These are phyloP conservation scores for Pseudogymnoascus sp. DNA, from an alignment of 2,329 filamentous ascomycete species.

Conservation along the genomic window DNA sequence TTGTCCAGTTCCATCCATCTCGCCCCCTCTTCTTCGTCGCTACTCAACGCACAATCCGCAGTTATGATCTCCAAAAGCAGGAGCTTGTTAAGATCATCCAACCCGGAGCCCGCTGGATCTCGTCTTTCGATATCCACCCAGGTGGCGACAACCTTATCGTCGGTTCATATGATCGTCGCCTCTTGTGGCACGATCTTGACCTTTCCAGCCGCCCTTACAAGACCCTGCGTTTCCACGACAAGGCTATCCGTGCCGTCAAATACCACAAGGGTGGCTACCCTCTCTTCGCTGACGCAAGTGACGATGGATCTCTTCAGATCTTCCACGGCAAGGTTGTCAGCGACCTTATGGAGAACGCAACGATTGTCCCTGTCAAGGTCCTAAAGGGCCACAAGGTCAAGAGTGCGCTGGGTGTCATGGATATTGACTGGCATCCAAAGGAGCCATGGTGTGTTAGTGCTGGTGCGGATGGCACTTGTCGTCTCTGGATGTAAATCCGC, in stretches of 20 bases:
- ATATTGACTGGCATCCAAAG: constrained; percentile 90
- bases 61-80: constrained; percentile 87
- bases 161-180: constrained; percentile 84
- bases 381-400: constrained; percentile 83
- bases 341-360: constrained; percentile 92
- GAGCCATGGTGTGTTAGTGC: constrained; percentile 94
- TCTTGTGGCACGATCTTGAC: constrained; percentile 96
- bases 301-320: constrained; percentile 89
- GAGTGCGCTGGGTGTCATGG: constrained; percentile 80
- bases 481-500: constrained; percentile 65
- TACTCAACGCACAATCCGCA: constrained; percentile 85
- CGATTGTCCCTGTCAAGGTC: constrained; percentile 92
- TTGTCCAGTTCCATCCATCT: constrained; percentile 88
- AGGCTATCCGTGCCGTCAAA: constrained; percentile 82
- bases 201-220: constrained; percentile 87
- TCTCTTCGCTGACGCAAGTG: constrained; percentile 88
- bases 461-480: constrained; percentile 85
- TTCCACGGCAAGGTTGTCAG: constrained; percentile 95
- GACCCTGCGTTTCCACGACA: constrained; percentile 87
- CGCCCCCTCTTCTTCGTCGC: constrained; percentile 93
- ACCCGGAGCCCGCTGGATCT: constrained; percentile 91
- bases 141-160: constrained; percentile 91
- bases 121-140: constrained; percentile 85
- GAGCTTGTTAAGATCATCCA: constrained; percentile 89
- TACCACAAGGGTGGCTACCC: constrained; percentile 76